Evolutionary conservation across 2,329 filamentous ascomycete genomes (phyloP).

Genomic region (Microdochium bolleyi): DNA sequence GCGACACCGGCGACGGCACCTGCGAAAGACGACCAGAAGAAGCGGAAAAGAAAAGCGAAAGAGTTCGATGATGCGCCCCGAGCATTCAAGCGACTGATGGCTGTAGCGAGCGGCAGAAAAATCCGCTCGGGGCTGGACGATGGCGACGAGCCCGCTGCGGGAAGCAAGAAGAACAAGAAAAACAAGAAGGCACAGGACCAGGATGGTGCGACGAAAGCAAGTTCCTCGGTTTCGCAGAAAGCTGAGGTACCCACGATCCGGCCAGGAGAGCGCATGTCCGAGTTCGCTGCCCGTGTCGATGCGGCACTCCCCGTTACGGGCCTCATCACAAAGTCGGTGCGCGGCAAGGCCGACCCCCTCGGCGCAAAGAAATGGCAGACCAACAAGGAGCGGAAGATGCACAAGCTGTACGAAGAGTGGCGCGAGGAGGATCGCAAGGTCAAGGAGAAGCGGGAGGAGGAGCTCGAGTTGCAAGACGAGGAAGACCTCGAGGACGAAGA

Average conservation of each 20-base stretch:
- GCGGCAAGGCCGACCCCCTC: conserved; percentile 53
- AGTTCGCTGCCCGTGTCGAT: conserved; percentile 78
- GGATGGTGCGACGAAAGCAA: conserved; percentile 9
- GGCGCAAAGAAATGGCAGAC: conserved; percentile 64
- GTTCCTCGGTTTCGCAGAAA: conserved; percentile 9
- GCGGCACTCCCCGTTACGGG: conserved; percentile 71
- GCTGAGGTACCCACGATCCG: conserved; percentile 57
- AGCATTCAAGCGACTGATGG: conserved; percentile 81
- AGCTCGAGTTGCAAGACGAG: conserved; percentile 55
- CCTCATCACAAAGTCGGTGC: conserved; percentile 55
- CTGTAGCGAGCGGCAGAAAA: conserved; percentile 55
- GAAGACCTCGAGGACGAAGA: conserved; percentile 53
- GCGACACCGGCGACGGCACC: conserved; percentile 21
- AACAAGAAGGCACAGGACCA: conserved; percentile 11
- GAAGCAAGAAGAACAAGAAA: conserved; percentile 16
- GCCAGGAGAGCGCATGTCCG: conserved; percentile 74
- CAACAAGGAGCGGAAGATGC: conserved; percentile 77
- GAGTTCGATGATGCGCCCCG: conserved; percentile 74
- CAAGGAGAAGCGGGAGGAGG: conserved; percentile 57
- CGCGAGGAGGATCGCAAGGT: conserved; percentile 57
- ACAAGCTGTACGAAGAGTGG: conserved; percentile 74
- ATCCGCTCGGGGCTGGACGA: conserved; percentile 62
- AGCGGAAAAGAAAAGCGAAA: conserved; percentile 42
- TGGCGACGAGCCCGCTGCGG: conserved; percentile 35
- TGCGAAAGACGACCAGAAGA: conserved; percentile 16